These are phyloP conservation scores for Colletotrichum filicis DNA, from an alignment of 2,329 filamentous ascomycete species.

Conservation along the genomic window DNA sequence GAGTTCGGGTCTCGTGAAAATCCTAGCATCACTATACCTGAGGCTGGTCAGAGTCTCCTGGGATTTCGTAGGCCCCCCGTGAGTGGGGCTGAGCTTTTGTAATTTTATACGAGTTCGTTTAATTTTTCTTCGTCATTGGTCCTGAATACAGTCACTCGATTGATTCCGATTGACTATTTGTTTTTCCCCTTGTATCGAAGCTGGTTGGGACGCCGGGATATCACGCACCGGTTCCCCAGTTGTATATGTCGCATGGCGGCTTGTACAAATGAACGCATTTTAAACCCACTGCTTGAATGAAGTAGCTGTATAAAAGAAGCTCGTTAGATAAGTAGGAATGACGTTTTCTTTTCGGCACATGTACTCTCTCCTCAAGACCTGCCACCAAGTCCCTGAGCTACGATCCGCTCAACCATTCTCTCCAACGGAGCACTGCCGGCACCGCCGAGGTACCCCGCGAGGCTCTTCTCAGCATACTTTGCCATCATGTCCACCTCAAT, in stretches of 20 bases:
- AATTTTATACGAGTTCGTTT: no score
- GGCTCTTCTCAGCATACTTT: conserved; percentile 91
- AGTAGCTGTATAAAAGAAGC: not conserved
- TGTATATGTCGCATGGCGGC: not conserved
- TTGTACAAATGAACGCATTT: not conserved
- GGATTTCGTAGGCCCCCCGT: no score
- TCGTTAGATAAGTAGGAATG: not conserved
- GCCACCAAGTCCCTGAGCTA: conserved; percentile 72
- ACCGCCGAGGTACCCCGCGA: conserved; percentile 80
- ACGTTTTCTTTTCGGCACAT: not conserved
- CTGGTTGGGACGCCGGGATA: no score
- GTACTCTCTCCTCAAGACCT: conserved; percentile 12
- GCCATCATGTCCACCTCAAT: conserved; percentile 91
- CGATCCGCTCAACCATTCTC: conserved; percentile 78
- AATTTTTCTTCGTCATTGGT: no score
- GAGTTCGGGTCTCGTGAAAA: no score
- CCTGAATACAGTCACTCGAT: no score
- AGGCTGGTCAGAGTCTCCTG: no score
- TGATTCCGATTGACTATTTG: no score
- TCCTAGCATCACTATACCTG: no score
- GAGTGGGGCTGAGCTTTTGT: no score
- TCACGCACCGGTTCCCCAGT: not conserved
- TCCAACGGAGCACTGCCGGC: conserved; percentile 68
- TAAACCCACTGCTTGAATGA: not conserved
- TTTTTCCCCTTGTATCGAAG: no score